Percentiles rank a stretch among this genome's conserved stretches.
These are phyloP conservation scores for Trichosporon faecale DNA, from an alignment of 1,284 basidiomycete genomes.

Conservation along the genomic window DNA sequence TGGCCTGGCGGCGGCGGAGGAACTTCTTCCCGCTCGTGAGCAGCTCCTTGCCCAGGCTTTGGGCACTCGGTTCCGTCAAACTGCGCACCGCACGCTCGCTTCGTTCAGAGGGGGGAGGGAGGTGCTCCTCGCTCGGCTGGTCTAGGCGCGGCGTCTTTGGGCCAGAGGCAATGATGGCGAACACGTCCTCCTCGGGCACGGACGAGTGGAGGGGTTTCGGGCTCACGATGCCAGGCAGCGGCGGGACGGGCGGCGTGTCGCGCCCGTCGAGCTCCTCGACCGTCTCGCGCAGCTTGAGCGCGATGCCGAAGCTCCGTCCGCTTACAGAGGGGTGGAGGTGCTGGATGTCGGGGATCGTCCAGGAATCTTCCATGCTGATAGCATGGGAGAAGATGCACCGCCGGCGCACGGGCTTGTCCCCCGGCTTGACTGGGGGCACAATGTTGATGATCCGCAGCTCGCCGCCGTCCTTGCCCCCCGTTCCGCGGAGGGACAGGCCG, in stretches of 20 bases:
- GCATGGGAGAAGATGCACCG: slow-evolving; percentile 11
- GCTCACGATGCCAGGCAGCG: slow-evolving; percentile 1
- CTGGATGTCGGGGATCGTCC: slow-evolving; percentile 23
- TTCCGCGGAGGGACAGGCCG: slow-evolving; percentile 13
- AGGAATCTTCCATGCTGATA: slow-evolving; percentile 3
- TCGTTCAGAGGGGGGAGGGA: not conserved
- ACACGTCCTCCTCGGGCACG: slow-evolving; percentile 1
- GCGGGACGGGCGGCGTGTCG: not conserved
- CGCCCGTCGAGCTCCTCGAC: not conserved
- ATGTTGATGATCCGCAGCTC: slow-evolving; percentile 16
- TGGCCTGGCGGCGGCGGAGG: not conserved
- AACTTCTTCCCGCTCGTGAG: not conserved
- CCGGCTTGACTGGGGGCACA: not conserved
- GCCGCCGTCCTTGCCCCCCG: slow-evolving; percentile 23
- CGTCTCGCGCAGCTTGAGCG: slow-evolving; percentile 11
- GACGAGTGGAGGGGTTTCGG: not conserved
- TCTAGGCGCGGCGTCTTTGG: not conserved
- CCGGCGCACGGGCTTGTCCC: slow-evolving; percentile 8
- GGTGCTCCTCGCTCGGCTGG: not conserved
- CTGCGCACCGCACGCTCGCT: not conserved
- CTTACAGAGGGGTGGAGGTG: slow-evolving; percentile 21
- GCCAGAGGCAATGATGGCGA: not conserved
- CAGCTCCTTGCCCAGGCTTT: not conserved
- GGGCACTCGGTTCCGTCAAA: not conserved
- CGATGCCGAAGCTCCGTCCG: slow-evolving; percentile 13